These are phyloP conservation scores for Wickerhamiella pararugosa DNA, from an alignment of 1,139 yeast genomes.

Conservation along the genomic window DNA sequence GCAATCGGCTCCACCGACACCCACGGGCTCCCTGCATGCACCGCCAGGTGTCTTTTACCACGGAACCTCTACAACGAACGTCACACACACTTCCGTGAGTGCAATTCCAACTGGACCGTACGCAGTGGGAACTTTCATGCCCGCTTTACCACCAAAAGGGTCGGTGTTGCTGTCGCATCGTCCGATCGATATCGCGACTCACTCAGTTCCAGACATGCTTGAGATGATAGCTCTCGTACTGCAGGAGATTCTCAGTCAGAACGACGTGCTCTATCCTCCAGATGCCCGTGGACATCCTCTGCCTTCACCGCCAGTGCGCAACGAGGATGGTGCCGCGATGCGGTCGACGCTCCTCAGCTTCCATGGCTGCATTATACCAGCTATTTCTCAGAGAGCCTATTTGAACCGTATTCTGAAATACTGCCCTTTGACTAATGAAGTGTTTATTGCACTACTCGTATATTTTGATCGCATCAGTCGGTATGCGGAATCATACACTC, in stretches of 20 bases:
- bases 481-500: constrained; percentile 44
- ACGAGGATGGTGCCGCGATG: constrained; percentile 22
- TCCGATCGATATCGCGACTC: constrained; percentile 67
- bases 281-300: constrained; percentile 29
- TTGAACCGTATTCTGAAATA: constrained; percentile 80
- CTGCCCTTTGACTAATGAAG: constrained; percentile 96
- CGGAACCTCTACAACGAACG: constrained; percentile 3
- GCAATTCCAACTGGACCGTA: constrained; percentile 7
- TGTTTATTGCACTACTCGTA: constrained; percentile 73
- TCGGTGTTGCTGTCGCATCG: constrained; percentile 23
- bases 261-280: constrained; percentile 67
- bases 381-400: constrained; percentile 79
- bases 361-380: constrained; percentile 93
- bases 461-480: constrained; percentile 91
- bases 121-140: constrained; percentile 9
- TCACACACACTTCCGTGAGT: not conserved
- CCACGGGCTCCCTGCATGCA: not conserved
- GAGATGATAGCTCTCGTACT: constrained; percentile 73
- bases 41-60: constrained; percentile 1
- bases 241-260: constrained; percentile 82
- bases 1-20: not conserved
- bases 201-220: constrained; percentile 67
- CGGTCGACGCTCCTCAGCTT: constrained; percentile 67
- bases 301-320: constrained; percentile 18
- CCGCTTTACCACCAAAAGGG: constrained; percentile 13